Evolutionary conservation across 1,284 basidiomycete genomes (phyloP).

Genomic region (Pulveroboletus sp.): DNA sequence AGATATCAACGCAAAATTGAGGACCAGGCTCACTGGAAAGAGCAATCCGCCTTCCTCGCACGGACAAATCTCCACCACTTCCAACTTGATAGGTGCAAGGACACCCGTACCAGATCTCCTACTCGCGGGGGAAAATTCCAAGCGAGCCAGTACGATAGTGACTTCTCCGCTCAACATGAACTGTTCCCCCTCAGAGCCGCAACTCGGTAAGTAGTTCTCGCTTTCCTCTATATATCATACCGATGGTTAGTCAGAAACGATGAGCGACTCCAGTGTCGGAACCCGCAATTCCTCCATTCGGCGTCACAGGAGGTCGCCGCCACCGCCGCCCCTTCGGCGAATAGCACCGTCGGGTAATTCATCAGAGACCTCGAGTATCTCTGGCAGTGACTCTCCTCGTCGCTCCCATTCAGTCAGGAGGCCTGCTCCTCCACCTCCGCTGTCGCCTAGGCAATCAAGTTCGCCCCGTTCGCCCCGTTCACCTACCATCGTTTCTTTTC

Average conservation of each 20-base stretch:
- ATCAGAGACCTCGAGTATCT: background rate
- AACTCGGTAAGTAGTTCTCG: conserved; percentile 1
- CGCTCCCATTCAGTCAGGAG: conserved; percentile 3
- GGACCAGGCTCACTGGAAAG: background rate
- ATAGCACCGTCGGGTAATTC: background rate
- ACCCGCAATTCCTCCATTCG: background rate
- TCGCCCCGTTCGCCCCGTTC: background rate
- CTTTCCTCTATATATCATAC: background rate
- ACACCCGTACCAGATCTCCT: background rate
- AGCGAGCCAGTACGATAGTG: background rate
- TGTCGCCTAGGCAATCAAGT: background rate
- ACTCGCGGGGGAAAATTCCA: background rate
- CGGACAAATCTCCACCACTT: background rate
- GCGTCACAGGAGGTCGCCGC: conserved; percentile 5
- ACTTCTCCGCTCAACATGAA: background rate
- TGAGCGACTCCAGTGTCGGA: background rate
- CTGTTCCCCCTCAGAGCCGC: background rate
- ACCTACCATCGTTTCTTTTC: background rate
- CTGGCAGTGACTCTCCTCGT: background rate
- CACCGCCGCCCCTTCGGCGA: background rate
- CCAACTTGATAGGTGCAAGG: background rate
- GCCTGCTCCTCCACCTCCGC: conserved; percentile 15
- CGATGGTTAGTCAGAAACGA: conserved; percentile 1
- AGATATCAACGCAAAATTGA: conserved; percentile 4
- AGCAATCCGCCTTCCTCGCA: background rate